Evolutionary conservation across 2,329 filamentous ascomycete species (phyloP).

Genomic region (Neofusicoccum parvum): DNA sequence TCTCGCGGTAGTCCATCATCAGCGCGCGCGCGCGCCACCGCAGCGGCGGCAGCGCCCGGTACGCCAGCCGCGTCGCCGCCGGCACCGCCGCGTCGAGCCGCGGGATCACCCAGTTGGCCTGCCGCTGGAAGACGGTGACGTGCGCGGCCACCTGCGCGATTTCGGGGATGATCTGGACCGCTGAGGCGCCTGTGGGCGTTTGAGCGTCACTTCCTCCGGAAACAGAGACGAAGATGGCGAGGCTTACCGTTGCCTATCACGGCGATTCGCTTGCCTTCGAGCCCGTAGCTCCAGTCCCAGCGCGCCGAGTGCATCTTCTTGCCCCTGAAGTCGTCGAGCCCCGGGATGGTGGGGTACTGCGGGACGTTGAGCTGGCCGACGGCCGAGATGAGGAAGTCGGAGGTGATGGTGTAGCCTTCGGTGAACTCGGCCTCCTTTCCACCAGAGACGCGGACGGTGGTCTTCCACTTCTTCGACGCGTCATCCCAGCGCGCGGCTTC

Average conservation of each 20-base stretch:
- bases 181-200: constrained; percentile 48
- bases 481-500: constrained; percentile 59
- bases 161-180: constrained; percentile 61
- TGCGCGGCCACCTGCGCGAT: constrained; percentile 53
- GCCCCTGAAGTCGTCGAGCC: constrained; percentile 52
- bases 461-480: constrained; percentile 52
- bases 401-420: constrained; percentile 54
- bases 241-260: constrained; percentile 57
- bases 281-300: constrained; percentile 62
- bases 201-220: no score
- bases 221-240: no score
- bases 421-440: constrained; percentile 59
- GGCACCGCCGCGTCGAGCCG: constrained; percentile 53
- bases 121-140: constrained; percentile 59
- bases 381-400: constrained; percentile 60
- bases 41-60: constrained; percentile 45
- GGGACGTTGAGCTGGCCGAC: constrained; percentile 63
- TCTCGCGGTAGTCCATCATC: constrained; percentile 60
- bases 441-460: constrained; percentile 51
- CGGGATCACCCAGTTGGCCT: constrained; percentile 62
- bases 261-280: constrained; percentile 58
- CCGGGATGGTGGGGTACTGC: constrained; percentile 51
- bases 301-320: constrained; percentile 60
- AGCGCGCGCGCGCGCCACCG: constrained; percentile 53
- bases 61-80: constrained; percentile 32